A percentile compares a stretch with the other conserved stretches of the same genome.
Conservation (phyloP, 1,284 basidiomycete genomes). For the Pholiota adiposa region DNA sequence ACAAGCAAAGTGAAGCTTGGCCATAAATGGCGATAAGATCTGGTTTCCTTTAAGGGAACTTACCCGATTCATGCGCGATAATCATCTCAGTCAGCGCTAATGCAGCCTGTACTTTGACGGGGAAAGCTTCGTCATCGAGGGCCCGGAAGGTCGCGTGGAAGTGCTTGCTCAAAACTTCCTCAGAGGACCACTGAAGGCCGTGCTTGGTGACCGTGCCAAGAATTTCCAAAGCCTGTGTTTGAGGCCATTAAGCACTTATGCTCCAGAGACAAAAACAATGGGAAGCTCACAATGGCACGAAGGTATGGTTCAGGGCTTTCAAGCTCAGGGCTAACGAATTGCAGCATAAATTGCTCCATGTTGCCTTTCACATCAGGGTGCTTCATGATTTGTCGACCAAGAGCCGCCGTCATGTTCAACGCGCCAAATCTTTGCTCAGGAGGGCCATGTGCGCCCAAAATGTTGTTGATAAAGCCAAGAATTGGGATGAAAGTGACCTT, state of each 20-base stretch:
- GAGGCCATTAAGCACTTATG: background rate
- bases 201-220: slow-evolving; percentile 73
- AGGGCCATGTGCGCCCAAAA: slow-evolving; percentile 59
- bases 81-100: slow-evolving; percentile 83
- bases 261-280: background rate
- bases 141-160: slow-evolving; percentile 64
- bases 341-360: slow-evolving; percentile 78
- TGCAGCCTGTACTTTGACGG: slow-evolving; percentile 85
- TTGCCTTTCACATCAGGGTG: slow-evolving; percentile 77
- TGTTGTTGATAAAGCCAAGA: slow-evolving; percentile 73
- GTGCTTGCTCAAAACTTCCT: slow-evolving; percentile 71
- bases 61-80: slow-evolving; percentile 65
- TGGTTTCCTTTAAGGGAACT: slow-evolving; percentile 20
- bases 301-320: slow-evolving; percentile 68
- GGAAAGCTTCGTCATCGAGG: slow-evolving; percentile 79
- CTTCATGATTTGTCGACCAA: slow-evolving; percentile 78
- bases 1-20: background rate
- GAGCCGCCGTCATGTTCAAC: slow-evolving; percentile 77
- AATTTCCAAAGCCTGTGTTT: slow-evolving; percentile 74
- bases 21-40: background rate
- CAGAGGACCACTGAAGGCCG: slow-evolving; percentile 68
- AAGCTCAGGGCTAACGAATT: slow-evolving; percentile 77
- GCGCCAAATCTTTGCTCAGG: slow-evolving; percentile 80
- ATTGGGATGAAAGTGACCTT: slow-evolving; percentile 81
- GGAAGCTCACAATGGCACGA: slow-evolving; percentile 67